These are phyloP conservation scores for Russula earlei DNA, from an alignment of 768 basidiomycete genomes.

Conservation along the genomic window DNA sequence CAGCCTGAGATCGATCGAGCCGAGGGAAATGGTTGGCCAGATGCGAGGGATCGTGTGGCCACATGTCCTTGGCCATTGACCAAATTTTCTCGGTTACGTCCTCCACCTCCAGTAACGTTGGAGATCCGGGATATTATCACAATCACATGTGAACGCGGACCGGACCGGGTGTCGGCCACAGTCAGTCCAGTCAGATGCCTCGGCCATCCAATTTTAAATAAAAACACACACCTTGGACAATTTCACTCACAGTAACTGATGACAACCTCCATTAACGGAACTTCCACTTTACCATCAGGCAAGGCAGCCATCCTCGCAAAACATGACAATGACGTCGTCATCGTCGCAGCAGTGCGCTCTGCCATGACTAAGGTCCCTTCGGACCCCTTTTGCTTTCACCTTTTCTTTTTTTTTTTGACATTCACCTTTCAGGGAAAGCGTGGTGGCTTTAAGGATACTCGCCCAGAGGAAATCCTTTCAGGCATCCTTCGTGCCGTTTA, in stretches of 20 bases:
- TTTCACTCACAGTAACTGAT: slow-evolving; percentile 6
- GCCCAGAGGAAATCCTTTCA: slow-evolving; percentile 72
- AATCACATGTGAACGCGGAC: too few species aligned
- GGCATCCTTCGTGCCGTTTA: slow-evolving; percentile 70
- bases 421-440: slow-evolving; percentile 51
- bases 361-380: slow-evolving; percentile 94
- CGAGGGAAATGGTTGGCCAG: too few species aligned
- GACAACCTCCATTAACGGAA: slow-evolving; percentile 21
- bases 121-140: too few species aligned
- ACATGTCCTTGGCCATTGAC: too few species aligned
- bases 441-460: slow-evolving; percentile 87
- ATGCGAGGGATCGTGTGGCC: too few species aligned
- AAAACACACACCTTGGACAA: not conserved
- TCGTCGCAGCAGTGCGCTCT: slow-evolving; percentile 80
- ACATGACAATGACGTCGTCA: slow-evolving; percentile 81
- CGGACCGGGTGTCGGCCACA: too few species aligned
- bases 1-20: too few species aligned
- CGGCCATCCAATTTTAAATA: not conserved
- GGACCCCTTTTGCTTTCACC: not conserved
- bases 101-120: too few species aligned
- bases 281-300: slow-evolving; percentile 16
- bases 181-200: too few species aligned
- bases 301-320: slow-evolving; percentile 41
- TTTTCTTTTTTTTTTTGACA: slow-evolving; percentile 2
- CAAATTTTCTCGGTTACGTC: too few species aligned